phyloP scores from a whole-genome alignment of 2,329 filamentous ascomycete species.

The Xylariaceae sp. region DNA sequence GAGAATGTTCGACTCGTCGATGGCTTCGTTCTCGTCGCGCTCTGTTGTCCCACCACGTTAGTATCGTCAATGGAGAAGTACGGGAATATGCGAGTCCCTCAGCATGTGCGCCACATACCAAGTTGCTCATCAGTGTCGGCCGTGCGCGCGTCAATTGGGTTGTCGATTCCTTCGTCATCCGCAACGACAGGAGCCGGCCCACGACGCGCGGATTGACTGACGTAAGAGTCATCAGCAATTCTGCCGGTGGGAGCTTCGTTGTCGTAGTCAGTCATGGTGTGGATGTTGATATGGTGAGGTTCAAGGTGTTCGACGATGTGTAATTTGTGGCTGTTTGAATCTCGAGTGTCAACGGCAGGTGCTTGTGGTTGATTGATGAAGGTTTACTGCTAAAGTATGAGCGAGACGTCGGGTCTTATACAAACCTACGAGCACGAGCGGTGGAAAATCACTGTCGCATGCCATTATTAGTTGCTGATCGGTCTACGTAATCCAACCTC shows the following conservation, averaged over 20 bases:
- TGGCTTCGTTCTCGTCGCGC: conserved; percentile 37
- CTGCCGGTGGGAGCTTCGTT: conserved; percentile 24
- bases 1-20: conserved; percentile 38
- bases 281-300: background rate
- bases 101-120: conserved; percentile 24
- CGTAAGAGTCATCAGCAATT: conserved; percentile 31
- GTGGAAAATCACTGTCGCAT: background rate
- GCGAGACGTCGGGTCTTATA: background rate
- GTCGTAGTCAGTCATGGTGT: conserved; percentile 9
- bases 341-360: background rate
- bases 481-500: no score
- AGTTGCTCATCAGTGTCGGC: conserved; percentile 37
- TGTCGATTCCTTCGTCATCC: conserved; percentile 33
- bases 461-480: background rate
- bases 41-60: conserved; percentile 17
- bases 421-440: background rate
- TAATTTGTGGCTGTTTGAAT: background rate
- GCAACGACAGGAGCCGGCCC: conserved; percentile 34
- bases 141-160: conserved; percentile 29
- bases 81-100: background rate
- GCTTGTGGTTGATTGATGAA: background rate
- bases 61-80: background rate
- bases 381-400: background rate
- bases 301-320: background rate
- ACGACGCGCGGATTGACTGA: conserved; percentile 32